Conservation (phyloP, 2,329 filamentous ascomycete genomes). For the Aspergillus sp. region DNA sequence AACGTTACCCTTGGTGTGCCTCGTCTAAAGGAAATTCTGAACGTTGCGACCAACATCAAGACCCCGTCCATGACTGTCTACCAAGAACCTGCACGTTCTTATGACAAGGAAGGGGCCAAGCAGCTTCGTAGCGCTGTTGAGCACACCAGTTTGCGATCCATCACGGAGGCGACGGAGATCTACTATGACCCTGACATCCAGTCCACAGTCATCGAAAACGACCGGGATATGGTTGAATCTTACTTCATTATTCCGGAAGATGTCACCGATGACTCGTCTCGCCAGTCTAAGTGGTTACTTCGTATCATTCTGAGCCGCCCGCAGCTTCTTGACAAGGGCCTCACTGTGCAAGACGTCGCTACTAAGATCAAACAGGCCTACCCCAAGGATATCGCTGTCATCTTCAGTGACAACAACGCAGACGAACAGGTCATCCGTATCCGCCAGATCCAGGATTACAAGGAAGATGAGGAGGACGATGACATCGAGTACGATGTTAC, state of each 20-base stretch:
- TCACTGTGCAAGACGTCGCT: constrained; percentile 89
- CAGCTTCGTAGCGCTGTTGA: constrained; percentile 84
- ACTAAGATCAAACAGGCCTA: constrained; percentile 87
- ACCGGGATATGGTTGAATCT: constrained; percentile 91
- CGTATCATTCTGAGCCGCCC: constrained; percentile 91
- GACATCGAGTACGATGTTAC: constrained; percentile 85
- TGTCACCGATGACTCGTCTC: constrained; percentile 59
- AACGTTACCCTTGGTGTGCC: constrained; percentile 99
- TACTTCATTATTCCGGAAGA: constrained; percentile 95
- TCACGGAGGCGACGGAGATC: constrained; percentile 89
- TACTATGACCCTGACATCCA: constrained; percentile 95
- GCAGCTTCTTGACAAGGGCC: constrained; percentile 86
- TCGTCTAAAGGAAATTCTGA: constrained; percentile 98
- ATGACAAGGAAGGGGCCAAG: constrained; percentile 78
- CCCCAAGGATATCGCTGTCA: constrained; percentile 78
- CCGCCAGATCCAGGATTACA: constrained; percentile 70
- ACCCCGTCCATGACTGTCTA: constrained; percentile 96
- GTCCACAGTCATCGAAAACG: constrained; percentile 79
- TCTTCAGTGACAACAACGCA: constrained; percentile 97
- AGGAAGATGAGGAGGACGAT: constrained; percentile 72
- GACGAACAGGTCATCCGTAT: constrained; percentile 93
- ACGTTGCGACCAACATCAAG: constrained; percentile 97
- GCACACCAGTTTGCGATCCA: constrained; percentile 88
- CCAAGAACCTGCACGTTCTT: constrained; percentile 61
- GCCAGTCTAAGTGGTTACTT: constrained; percentile 90